Percentiles rank a stretch among this genome's conserved stretches.
Conservation (phyloP, 2,329 filamentous ascomycete genomes). For the Septoria petroselini region DNA sequence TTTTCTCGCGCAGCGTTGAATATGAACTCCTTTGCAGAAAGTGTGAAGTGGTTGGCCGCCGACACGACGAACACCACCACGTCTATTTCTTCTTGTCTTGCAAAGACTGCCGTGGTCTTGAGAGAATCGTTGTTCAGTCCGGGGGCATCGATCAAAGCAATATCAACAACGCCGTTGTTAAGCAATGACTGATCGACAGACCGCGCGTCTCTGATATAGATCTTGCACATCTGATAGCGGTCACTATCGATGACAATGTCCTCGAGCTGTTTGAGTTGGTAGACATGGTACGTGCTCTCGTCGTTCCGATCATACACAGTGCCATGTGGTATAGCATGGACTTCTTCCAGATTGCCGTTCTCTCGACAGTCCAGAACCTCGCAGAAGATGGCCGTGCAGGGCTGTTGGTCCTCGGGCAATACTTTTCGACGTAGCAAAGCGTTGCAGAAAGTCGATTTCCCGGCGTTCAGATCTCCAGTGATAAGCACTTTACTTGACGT, state of each 20-base stretch:
- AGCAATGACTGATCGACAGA: conserved; percentile 88
- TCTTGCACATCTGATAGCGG: conserved; percentile 89
- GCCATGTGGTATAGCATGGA: conserved; percentile 88
- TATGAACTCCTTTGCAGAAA: conserved; percentile 97
- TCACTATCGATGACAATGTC: conserved; percentile 85
- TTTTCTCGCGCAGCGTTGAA: conserved; percentile 94
- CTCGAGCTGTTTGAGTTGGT: conserved; percentile 72
- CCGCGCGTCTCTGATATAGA: conserved; percentile 89
- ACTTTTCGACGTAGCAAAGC: conserved; percentile 90
- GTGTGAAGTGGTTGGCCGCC: conserved; percentile 94
- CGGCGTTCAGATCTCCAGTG: conserved; percentile 93
- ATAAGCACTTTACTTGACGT: conserved; percentile 95
- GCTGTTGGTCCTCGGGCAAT: conserved; percentile 93
- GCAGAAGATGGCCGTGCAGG: conserved; percentile 97
- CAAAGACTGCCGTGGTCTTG: conserved; percentile 96
- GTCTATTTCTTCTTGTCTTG: conserved; percentile 95
- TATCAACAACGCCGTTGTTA: conserved; percentile 97
- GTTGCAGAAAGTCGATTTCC: conserved; percentile 98
- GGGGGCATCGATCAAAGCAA: conserved; percentile 93
- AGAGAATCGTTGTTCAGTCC: conserved; percentile 94
- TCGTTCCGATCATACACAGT: conserved; percentile 79
- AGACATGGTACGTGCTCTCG: conserved; percentile 91
- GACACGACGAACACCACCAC: conserved; percentile 98
- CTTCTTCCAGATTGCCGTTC: conserved; percentile 87
- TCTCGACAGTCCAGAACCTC: conserved; percentile 91